Percentiles rank a stretch among this genome's conserved stretches.
Conservation (phyloP, 164 flowering plant species). For the Dillenia turbinata region DNA sequence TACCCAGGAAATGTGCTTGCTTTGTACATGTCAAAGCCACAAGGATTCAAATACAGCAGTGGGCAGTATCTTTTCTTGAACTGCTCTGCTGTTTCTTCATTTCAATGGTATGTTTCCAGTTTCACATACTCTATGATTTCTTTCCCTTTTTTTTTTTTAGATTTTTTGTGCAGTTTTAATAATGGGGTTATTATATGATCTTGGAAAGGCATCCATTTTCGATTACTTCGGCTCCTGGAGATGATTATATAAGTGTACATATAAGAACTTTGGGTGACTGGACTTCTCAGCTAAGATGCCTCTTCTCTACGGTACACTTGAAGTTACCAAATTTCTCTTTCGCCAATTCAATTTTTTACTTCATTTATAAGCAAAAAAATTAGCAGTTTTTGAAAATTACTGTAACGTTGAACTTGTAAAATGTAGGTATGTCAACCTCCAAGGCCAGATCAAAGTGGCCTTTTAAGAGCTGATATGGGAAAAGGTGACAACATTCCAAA, state of each 20-base stretch:
- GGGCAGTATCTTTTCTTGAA: constrained; percentile 66
- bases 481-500: constrained; percentile 20
- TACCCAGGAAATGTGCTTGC: constrained; percentile 63
- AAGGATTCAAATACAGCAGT: constrained; percentile 55
- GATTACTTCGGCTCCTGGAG: constrained; percentile 72
- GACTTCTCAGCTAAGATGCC: constrained; percentile 47
- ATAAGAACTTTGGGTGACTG: constrained; percentile 68
- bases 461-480: constrained; percentile 45
- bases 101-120: constrained; percentile 39
- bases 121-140: too few species aligned
- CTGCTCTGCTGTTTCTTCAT: constrained; percentile 53
- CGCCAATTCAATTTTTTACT: neutral
- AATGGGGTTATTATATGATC: neutral
- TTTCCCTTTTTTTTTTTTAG: neutral
- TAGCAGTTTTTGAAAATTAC: neutral
- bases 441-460: constrained; percentile 46
- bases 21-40: constrained; percentile 57
- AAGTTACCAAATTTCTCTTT: neutral
- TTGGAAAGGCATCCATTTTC: constrained; percentile 62
- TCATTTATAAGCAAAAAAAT: neutral
- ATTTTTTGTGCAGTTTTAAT: neutral
- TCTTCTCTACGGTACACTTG: constrained; percentile 45
- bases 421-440: constrained; percentile 57
- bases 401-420: neutral
- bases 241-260: constrained; percentile 59